Percentiles rank a stretch among this genome's conserved stretches.
phyloP scores from a whole-genome alignment of 2,329 filamentous ascomycete species.

The Microdochium nivale region DNA sequence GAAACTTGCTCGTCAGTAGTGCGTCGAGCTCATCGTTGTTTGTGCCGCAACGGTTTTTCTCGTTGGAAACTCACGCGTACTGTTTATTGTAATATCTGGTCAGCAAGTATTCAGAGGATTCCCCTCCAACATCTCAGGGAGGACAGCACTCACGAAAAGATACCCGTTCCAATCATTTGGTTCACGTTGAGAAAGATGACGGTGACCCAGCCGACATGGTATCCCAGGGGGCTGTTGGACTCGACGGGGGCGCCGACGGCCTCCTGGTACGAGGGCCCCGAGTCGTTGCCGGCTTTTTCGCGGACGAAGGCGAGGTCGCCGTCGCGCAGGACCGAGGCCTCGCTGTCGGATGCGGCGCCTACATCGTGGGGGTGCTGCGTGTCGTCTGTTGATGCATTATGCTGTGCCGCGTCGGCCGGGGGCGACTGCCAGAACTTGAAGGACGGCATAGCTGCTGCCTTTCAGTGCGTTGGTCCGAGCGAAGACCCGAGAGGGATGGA shows the following conservation, averaged over 20 bases:
- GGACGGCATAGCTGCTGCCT: neutral
- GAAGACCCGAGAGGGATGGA: neutral
- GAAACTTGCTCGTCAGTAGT: neutral
- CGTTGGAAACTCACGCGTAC: slow-evolving; percentile 14
- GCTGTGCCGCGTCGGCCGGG: neutral
- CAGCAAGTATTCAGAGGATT: neutral
- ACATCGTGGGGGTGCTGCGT: neutral
- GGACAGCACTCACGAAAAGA: slow-evolving; percentile 34
- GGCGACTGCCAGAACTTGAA: neutral
- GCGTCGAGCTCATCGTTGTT: neutral
- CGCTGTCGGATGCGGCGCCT: slow-evolving; percentile 6
- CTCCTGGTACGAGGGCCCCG: slow-evolving; percentile 44
- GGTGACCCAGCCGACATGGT: slow-evolving; percentile 44
- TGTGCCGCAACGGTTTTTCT: too few relatives aligned
- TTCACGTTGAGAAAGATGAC: slow-evolving; percentile 50
- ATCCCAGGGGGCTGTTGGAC: slow-evolving; percentile 48
- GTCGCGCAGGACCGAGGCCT: slow-evolving; percentile 16
- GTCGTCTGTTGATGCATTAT: neutral
- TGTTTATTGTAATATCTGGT: neutral
- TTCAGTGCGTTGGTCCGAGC: neutral
- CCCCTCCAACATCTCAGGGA: too few relatives aligned
- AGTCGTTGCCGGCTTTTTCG: slow-evolving; percentile 29
- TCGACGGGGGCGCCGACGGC: slow-evolving; percentile 54
- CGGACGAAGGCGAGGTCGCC: slow-evolving; percentile 16
- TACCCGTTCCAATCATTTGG: slow-evolving; percentile 55